A percentile compares a stretch with the other conserved stretches of the same genome.
Conservation (phyloP, 2,329 filamentous ascomycete genomes). For the Mycogone perniciosa region DNA sequence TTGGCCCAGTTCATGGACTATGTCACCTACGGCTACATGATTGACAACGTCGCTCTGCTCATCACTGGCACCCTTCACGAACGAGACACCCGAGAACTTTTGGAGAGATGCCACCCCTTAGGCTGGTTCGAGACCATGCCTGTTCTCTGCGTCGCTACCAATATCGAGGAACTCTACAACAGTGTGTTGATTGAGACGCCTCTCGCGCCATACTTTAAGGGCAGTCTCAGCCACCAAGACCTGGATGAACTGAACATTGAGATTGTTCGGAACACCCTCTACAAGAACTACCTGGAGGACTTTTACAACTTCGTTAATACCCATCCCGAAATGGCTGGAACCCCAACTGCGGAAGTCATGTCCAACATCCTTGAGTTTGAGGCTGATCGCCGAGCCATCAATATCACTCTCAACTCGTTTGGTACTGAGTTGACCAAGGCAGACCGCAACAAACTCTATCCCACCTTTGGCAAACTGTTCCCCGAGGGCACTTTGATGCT, state of each 20-base stretch:
- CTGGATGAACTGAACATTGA: slow-evolving; percentile 98
- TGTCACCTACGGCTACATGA: slow-evolving; percentile 99
- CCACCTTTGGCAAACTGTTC: slow-evolving; percentile 81
- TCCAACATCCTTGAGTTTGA: slow-evolving; percentile 93
- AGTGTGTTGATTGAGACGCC: slow-evolving; percentile 95
- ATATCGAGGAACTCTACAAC: slow-evolving; percentile 98
- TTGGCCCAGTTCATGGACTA: slow-evolving; percentile 96
- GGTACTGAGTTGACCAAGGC: slow-evolving; percentile 91
- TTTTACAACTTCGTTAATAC: slow-evolving; percentile 94
- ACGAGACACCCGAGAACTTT: slow-evolving; percentile 87
- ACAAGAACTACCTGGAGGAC: slow-evolving; percentile 99
- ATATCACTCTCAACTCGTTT: slow-evolving; percentile 98
- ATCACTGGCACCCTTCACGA: slow-evolving; percentile 98
- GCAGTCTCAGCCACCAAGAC: slow-evolving; percentile 90
- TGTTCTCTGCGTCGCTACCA: slow-evolving; percentile 93
- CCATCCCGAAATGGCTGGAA: slow-evolving; percentile 76
- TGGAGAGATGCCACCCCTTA: slow-evolving; percentile 92
- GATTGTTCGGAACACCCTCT: slow-evolving; percentile 95
- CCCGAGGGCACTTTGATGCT: slow-evolving; percentile 94
- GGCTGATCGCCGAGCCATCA: slow-evolving; percentile 92
- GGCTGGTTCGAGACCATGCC: slow-evolving; percentile 99
- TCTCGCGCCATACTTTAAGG: slow-evolving; percentile 94
- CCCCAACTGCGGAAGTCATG: slow-evolving; percentile 92
- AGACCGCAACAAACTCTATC: slow-evolving; percentile 94
- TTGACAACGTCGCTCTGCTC: slow-evolving; percentile 95